Percentiles rank a stretch among this genome's conserved stretches.
Evolutionary conservation across 78 protist genomes (phyloP).

Genomic region (Dictyostelium capitatum): DNA sequence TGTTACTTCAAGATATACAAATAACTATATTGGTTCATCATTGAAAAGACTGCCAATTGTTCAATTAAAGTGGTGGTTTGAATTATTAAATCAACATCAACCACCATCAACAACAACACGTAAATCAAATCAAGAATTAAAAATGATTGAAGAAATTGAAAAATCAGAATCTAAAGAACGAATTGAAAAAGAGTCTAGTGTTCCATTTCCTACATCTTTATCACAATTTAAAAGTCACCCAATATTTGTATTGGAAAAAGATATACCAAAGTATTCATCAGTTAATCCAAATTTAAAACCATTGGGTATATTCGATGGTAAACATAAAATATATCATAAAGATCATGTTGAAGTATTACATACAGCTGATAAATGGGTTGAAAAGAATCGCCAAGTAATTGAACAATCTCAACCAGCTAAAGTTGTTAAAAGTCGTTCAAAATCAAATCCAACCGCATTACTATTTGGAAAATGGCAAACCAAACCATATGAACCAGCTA

Average conservation of each 20-base stretch:
- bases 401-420: constrained; percentile 63
- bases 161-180: not conserved
- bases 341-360: constrained; percentile 13
- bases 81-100: constrained; percentile 4
- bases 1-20: constrained; percentile 59
- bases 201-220: constrained; percentile 27
- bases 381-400: constrained; percentile 57
- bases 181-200: not conserved
- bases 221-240: constrained; percentile 55
- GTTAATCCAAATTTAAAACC: constrained; percentile 27
- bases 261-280: constrained; percentile 46
- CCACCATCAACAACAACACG: not conserved
- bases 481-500: constrained; percentile 16
- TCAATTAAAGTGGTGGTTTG: constrained; percentile 23
- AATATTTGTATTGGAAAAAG: constrained; percentile 43
- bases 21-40: constrained; percentile 36
- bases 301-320: constrained; percentile 62
- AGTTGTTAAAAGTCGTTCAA: constrained; percentile 36
- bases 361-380: constrained; percentile 78
- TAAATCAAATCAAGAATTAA: not conserved
- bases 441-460: constrained; percentile 27
- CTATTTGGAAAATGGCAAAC: constrained; percentile 81
- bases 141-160: not conserved
- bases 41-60: constrained; percentile 32
- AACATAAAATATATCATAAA: constrained; percentile 26